A percentile compares a stretch with the other conserved stretches of the same genome.
phyloP scores from a whole-genome alignment of 257 asterid genomes.

The Petrea volubilis region DNA sequence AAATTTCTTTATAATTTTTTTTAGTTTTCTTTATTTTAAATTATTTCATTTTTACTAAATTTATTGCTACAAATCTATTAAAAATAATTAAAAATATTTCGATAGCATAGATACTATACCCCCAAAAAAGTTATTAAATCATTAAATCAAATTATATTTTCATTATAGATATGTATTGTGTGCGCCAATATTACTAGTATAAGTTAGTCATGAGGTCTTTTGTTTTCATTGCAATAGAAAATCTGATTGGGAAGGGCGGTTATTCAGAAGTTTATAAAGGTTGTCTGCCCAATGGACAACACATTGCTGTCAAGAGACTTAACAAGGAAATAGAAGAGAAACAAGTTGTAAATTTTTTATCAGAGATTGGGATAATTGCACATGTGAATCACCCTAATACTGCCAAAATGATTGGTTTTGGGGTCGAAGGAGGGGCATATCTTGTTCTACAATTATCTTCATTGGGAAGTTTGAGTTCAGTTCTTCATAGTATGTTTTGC shows the following conservation, averaged over 20 bases:
- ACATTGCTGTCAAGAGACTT: conserved; percentile 61
- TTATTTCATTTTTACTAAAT: no score
- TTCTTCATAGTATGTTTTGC: conserved; percentile 46
- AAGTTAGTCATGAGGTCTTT: no score
- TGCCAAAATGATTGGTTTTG: conserved; percentile 74
- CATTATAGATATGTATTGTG: no score
- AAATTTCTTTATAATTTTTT: no score
- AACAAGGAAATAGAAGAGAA: conserved; percentile 53
- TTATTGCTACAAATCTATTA: no score
- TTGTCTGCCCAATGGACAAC: conserved; percentile 50
- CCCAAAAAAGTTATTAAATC: no score
- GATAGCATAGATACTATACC: no score
- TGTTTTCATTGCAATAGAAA: conserved; percentile 37
- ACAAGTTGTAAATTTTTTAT: conserved; percentile 42
- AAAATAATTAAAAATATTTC: no score
- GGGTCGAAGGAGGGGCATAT: conserved; percentile 68
- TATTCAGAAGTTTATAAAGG: conserved; percentile 76
- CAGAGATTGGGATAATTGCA: conserved; percentile 72
- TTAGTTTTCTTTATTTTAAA: no score
- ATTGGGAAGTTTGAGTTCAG: conserved; percentile 62
- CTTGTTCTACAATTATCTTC: conserved; percentile 64
- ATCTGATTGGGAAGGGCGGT: conserved; percentile 71
- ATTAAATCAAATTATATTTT: no score
- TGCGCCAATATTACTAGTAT: no score
- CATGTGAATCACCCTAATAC: conserved; percentile 74